Evolutionary conservation across 2,329 filamentous ascomycete species (phyloP), one percentile per base, ranked within the genome.

Genomic region (Xylaria sp.): DNA sequence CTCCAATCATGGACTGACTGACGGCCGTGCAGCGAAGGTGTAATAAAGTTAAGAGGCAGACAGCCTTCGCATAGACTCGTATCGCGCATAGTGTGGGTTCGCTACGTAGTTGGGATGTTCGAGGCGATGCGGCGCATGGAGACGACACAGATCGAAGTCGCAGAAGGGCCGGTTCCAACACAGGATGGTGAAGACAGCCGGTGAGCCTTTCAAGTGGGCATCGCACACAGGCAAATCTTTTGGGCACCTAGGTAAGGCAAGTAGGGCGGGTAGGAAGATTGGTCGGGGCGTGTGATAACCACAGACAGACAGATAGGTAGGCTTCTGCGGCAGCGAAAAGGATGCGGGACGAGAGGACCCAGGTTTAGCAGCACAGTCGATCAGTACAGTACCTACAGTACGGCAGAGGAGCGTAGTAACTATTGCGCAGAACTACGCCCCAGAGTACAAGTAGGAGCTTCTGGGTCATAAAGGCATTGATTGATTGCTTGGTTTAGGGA

Each of bases 81-180:
- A 57, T 57, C 62, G 62, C 62, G 66, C 68, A 70, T 69, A 68
- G 62, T 69, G 63, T 64, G 65, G 45, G 42, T 50, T 64, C 63
- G 61, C 37, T 50, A 64, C 45, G 35, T 50, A 42, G 50, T 52
- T 51, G 49, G 54, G 23, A 52, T 54, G 28, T n/a, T 55, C 46
- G 57, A 49, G 56, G 57, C 37, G 64, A 43, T 62, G 59, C 58
- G 64, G 66, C 58, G 58, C 51, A 62, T 57, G 38, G 9, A 54
- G 58, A 61, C 50, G 52, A 46, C 23, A 45, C 54, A 46, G 45
- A 57, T 25, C 38, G 59, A 33, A 54, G 37, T 65, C 45, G 62
- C 60, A 55, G 28, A 31, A 31, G 9, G 49, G 58, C 28, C 45
- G 43, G 59, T 57, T 38, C 46, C 59, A 35, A 55, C 35, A 49